Evolutionary conservation across 2,329 filamentous ascomycete species (phyloP).

Genomic region (Aspergillus oerlinghausenensis): DNA sequence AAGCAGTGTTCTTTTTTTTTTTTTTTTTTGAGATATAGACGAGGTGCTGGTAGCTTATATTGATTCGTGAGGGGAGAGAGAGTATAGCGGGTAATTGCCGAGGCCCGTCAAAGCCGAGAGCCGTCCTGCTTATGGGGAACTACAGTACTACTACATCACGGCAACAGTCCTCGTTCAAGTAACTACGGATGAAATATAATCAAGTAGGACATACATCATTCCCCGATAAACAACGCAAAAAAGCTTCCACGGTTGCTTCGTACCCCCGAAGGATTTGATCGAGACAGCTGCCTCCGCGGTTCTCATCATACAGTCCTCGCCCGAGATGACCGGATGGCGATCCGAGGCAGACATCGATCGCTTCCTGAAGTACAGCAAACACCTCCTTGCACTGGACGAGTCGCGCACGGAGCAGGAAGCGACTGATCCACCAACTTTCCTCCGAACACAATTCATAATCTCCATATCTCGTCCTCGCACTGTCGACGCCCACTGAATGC

Average conservation of each 20-base stretch:
- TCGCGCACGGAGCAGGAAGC: slow-evolving; percentile 23
- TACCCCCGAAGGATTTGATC: slow-evolving; percentile 26
- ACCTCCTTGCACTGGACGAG: slow-evolving; percentile 26
- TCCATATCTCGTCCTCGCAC: slow-evolving; percentile 23
- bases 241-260: slow-evolving; percentile 25
- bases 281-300: slow-evolving; percentile 19
- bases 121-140: not conserved
- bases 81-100: slow-evolving; percentile 10
- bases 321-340: not conserved
- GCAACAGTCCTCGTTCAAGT: too few relatives aligned
- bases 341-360: slow-evolving; percentile 8
- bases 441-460: slow-evolving; percentile 27
- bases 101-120: slow-evolving; percentile 8
- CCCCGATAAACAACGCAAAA: slow-evolving; percentile 23
- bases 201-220: slow-evolving; percentile 24
- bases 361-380: slow-evolving; percentile 18
- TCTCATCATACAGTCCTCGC: not conserved
- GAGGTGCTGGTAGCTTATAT: slow-evolving; percentile 6
- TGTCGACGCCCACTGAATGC: not conserved
- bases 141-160: too few relatives aligned
- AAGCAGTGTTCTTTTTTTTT: not conserved
- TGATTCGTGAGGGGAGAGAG: slow-evolving; percentile 1
- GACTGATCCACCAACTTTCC: slow-evolving; percentile 25
- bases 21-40: not conserved
- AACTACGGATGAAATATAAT: too few relatives aligned